Conservation (phyloP, 441 rosid species). For the Biscutella laevigata region DNA sequence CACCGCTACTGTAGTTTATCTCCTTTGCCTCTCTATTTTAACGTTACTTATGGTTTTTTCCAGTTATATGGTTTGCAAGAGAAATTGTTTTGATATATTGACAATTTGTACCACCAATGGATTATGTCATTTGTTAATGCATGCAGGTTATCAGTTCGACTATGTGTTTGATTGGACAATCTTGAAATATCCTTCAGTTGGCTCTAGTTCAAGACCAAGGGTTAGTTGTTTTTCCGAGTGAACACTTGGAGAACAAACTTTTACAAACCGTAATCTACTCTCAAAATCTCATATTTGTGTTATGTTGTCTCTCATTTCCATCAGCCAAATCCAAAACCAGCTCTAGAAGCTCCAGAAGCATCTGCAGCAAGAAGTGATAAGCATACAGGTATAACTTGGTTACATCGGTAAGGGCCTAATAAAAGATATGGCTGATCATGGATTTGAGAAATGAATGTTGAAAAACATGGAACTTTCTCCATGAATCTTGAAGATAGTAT, state of each 20-base stretch:
- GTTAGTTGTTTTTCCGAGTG: slow-evolving; percentile 26
- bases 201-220: slow-evolving; percentile 44
- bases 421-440: background rate
- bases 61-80: background rate
- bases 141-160: slow-evolving; percentile 63
- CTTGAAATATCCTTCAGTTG: slow-evolving; percentile 51
- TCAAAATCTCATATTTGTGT: slow-evolving; percentile 1
- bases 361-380: slow-evolving; percentile 45
- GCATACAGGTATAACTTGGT: slow-evolving; percentile 49
- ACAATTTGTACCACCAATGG: background rate
- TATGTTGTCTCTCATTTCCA: background rate
- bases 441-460: background rate
- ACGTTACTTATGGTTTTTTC: background rate
- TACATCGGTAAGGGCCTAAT: background rate
- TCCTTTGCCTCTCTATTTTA: background rate
- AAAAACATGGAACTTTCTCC: background rate
- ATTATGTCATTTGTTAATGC: slow-evolving; percentile 7
- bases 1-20: background rate
- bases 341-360: slow-evolving; percentile 32
- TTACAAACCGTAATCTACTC: background rate
- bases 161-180: slow-evolving; percentile 64
- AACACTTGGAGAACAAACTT: background rate
- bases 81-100: background rate
- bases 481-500: background rate
- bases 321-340: slow-evolving; percentile 54